Conservation (phyloP, 2,329 filamentous ascomycete species). For the Fusarium azukiicola region DNA sequence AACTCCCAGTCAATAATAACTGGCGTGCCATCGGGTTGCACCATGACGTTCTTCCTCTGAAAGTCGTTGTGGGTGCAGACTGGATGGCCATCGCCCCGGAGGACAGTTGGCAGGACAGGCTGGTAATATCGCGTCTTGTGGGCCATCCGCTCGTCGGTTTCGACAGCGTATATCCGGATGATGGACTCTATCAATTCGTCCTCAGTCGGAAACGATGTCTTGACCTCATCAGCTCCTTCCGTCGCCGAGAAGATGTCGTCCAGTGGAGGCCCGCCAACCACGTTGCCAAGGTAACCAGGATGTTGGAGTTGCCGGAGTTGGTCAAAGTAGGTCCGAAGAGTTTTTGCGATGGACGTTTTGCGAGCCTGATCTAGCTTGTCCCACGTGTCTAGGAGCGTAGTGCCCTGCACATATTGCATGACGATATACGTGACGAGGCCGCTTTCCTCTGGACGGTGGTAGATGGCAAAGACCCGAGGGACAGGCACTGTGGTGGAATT, state of each 20-base stretch:
- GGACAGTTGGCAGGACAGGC: constrained; percentile 28
- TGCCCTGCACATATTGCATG: constrained; percentile 44
- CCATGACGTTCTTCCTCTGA: constrained; percentile 50
- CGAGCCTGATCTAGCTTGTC: not conserved
- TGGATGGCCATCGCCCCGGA: constrained; percentile 19
- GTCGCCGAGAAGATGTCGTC: constrained; percentile 44
- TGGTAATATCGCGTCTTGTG: constrained; percentile 34
- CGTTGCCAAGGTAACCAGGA: constrained; percentile 45
- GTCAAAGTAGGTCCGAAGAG: constrained; percentile 32
- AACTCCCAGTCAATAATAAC: constrained; percentile 51
- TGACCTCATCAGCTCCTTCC: constrained; percentile 30
- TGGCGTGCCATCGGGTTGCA: constrained; percentile 31
- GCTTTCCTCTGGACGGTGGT: constrained; percentile 30
- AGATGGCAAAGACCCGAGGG: constrained; percentile 50
- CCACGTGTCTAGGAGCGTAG: constrained; percentile 28
- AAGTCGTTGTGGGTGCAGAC: constrained; percentile 50
- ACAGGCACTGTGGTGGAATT: constrained; percentile 41
- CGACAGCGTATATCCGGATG: constrained; percentile 34
- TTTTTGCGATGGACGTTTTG: constrained; percentile 32
- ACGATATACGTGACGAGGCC: constrained; percentile 43
- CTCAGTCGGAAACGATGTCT: constrained; percentile 31
- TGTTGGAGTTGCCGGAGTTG: constrained; percentile 39
- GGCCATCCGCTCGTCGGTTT: constrained; percentile 33
- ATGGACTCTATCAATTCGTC: constrained; percentile 35
- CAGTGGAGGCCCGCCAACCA: constrained; percentile 37